A percentile compares a stretch with the other conserved stretches of the same genome.
Conservation (phyloP, 495 filamentous ascomycete species). For the Penicillium verhagenii region DNA sequence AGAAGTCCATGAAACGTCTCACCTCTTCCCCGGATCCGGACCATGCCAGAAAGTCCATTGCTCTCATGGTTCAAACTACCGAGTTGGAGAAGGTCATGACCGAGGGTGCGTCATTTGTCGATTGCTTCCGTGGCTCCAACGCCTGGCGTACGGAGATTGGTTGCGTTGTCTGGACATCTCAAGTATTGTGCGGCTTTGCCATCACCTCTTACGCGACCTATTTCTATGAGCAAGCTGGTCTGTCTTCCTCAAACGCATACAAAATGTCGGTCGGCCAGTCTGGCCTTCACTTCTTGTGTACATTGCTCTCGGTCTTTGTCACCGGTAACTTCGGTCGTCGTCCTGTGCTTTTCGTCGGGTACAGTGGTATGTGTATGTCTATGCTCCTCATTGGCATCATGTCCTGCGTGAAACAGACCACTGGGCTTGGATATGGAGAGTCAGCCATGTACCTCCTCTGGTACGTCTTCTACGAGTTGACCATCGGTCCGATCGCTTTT, state of each 20-base stretch:
- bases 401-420: conserved; percentile 60
- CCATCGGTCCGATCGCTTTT: conserved; percentile 71
- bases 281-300: conserved; percentile 61
- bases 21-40: conserved; percentile 48
- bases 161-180: conserved; percentile 67
- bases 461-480: conserved; percentile 67
- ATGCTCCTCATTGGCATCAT: conserved; percentile 60
- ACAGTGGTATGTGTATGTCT: conserved; percentile 58
- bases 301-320: conserved; percentile 52
- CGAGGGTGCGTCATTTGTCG: conserved; percentile 59
- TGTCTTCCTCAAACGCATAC: conserved; percentile 54
- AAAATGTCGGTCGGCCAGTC: conserved; percentile 47
- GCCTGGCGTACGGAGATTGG: conserved; percentile 72
- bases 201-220: conserved; percentile 74
- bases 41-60: conserved; percentile 42
- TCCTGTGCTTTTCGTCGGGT: conserved; percentile 61
- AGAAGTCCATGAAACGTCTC: conserved; percentile 39
- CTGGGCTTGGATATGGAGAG: conserved; percentile 33
- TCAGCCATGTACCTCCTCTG: conserved; percentile 62
- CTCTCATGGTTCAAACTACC: conserved; percentile 62
- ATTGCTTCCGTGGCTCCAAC: conserved; percentile 71
- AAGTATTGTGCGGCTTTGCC: conserved; percentile 67
- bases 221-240: conserved; percentile 70
- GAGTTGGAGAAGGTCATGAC: conserved; percentile 58
- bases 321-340: conserved; percentile 53